Conservation (phyloP, 2,329 filamentous ascomycete species). For the Fulvia fulva region DNA sequence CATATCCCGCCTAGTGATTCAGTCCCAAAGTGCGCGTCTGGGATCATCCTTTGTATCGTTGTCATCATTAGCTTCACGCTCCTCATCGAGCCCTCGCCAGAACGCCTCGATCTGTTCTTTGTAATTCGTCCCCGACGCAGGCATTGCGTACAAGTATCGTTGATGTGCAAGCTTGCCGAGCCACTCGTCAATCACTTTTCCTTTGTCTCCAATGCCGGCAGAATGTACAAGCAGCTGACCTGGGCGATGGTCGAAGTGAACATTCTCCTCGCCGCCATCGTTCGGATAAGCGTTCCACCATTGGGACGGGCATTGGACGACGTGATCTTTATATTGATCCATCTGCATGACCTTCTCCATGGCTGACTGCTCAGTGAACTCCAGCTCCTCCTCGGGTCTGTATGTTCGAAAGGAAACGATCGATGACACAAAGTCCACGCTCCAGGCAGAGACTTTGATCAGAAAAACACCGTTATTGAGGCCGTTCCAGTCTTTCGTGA, state of each 20-base stretch:
- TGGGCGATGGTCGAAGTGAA: constrained; percentile 32
- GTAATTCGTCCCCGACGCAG: constrained; percentile 32
- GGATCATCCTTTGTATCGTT: neutral
- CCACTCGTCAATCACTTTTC: constrained; percentile 36
- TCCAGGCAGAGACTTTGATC: constrained; percentile 37
- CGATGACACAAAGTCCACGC: constrained; percentile 36
- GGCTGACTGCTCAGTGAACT: constrained; percentile 39
- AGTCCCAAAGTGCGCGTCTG: neutral
- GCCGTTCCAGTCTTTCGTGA: constrained; percentile 39
- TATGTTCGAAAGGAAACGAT: constrained; percentile 38
- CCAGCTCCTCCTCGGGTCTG: constrained; percentile 33
- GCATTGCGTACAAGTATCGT: constrained; percentile 34
- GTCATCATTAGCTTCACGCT: neutral
- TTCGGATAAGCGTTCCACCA: constrained; percentile 43
- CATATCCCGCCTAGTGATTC: neutral
- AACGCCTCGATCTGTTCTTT: constrained; percentile 33
- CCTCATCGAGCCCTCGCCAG: constrained; percentile 20
- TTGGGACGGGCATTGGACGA: constrained; percentile 36
- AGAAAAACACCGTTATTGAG: constrained; percentile 43
- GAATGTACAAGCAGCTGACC: constrained; percentile 43
- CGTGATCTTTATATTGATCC: constrained; percentile 27
- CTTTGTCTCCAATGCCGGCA: constrained; percentile 33
- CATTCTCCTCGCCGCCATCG: constrained; percentile 33
- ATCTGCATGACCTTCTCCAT: constrained; percentile 37
- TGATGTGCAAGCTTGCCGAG: constrained; percentile 31